Evolutionary conservation across 352 stramenopile genomes (phyloP).

Genomic region (Pythium myriotylum): DNA sequence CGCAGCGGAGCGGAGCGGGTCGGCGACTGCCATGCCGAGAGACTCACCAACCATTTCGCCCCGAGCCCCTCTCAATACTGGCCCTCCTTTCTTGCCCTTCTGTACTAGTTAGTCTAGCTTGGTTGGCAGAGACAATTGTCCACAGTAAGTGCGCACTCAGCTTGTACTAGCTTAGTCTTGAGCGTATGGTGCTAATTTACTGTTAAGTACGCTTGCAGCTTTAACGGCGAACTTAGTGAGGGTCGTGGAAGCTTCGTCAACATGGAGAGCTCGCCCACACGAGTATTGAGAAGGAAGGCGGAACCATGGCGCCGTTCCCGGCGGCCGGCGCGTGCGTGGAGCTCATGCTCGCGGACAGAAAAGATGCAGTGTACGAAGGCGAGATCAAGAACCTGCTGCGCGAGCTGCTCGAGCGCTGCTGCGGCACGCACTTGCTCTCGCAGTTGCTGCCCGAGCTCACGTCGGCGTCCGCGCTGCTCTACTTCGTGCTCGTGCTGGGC

Average conservation of each 20-base stretch:
- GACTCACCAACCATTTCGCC: slow-evolving; percentile 37
- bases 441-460: slow-evolving; percentile 77
- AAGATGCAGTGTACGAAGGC: slow-evolving; percentile 71
- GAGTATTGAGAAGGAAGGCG: not conserved
- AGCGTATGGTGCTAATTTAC: not conserved
- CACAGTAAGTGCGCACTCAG: too few species aligned
- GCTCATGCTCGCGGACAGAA: slow-evolving; percentile 73
- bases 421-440: slow-evolving; percentile 71
- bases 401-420: slow-evolving; percentile 74
- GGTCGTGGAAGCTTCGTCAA: slow-evolving; percentile 21
- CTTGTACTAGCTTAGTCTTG: not conserved
- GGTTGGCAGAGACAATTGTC: too few species aligned
- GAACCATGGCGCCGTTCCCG: slow-evolving; percentile 45
- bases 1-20: too few species aligned
- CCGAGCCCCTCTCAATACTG: slow-evolving; percentile 19
- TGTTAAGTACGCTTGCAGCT: slow-evolving; percentile 20
- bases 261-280: too few species aligned
- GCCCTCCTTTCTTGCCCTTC: too few species aligned
- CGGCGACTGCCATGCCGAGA: too few species aligned
- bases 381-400: slow-evolving; percentile 77
- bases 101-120: too few species aligned
- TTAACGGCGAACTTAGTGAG: slow-evolving; percentile 25
- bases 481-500: slow-evolving; percentile 62
- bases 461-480: slow-evolving; percentile 65
- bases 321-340: slow-evolving; percentile 67